Evolutionary conservation across 202 grass and related monocot genomes (phyloP).

Genomic region (Brachypodium distachyon): DNA sequence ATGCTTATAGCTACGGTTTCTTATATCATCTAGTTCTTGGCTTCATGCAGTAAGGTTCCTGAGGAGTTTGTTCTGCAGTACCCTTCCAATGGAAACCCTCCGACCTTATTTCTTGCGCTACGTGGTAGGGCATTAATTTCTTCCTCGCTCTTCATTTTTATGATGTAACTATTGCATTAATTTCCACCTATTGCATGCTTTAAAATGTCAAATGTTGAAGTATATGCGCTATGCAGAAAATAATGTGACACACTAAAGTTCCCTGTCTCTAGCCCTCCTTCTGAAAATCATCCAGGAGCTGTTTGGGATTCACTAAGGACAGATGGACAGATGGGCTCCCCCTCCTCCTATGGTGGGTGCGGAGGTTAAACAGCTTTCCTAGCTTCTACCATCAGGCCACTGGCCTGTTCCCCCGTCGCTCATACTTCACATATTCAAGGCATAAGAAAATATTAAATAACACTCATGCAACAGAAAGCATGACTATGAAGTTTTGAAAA

Average conservation of each 20-base stretch:
- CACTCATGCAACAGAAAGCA: neutral
- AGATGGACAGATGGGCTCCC: neutral
- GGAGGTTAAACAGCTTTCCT: neutral
- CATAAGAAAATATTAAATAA: neutral
- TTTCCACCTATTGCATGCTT: neutral
- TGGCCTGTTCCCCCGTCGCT: neutral
- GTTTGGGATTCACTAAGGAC: neutral
- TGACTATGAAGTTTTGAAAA: neutral
- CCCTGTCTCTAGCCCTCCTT: neutral
- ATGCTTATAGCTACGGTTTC: neutral
- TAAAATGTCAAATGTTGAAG: constrained; percentile 10
- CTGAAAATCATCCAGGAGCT: neutral
- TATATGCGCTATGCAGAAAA: neutral
- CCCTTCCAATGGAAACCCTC: constrained; percentile 89
- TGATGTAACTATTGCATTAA: neutral
- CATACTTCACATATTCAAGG: neutral
- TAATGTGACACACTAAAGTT: neutral
- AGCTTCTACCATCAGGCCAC: neutral
- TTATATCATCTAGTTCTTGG: constrained; percentile 33
- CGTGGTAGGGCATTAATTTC: constrained; percentile 37
- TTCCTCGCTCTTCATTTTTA: constrained; percentile 2
- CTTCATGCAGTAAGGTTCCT: constrained; percentile 75
- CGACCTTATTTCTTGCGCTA: constrained; percentile 87
- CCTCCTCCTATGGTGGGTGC: neutral
- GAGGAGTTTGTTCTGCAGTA: constrained; percentile 95